Base-by-base conservation (phyloP, 2,329 filamentous ascomycete species). In the Nemania sp. region DNA sequence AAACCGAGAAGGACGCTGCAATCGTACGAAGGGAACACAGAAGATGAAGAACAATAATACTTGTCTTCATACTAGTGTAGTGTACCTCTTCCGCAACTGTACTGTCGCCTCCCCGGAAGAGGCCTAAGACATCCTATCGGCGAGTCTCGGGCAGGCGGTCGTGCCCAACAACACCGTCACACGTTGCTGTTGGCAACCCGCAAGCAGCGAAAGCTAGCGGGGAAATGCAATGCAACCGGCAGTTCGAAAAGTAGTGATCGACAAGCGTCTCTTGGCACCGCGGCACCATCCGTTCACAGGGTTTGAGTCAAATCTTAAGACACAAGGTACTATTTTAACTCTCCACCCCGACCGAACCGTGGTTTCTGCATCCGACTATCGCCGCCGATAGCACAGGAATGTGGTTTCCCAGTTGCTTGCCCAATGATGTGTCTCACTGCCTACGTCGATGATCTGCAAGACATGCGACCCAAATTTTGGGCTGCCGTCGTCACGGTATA, bases 251-350 rank as follows among this genome's bases (percentile, higher is more conserved):
- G 15, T 17, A 20, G 45, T 54, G 59, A 58, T 58, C 59, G 52
- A 35, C 54, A 54, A 50, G 59, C 34, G 54, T 9, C 18, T 46
- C 59, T 62, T 59, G 53, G 59, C 50, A 29, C 15, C 42, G 32
- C 40, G 51, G 46, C 42, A 39, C 11, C 18, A 13, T 48, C 43
- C 49, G 49, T 25, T n/a, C 15, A 12, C 17, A 42, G 53, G 13
- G 34, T 37, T 35, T 15, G 9, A 17, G 42, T 32, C 45, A 56
- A 32, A 40, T 17, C 25, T 21, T 20, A 6, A 25, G 12, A 18
- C 43, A 29, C 7, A 29, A 7, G 25, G 3, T 29, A 29, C 25
- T 29, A 29, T 29, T 29, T 29, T 29, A 29, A 29, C 4, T 29
- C 7, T 3, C 7, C 25, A 29, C 25, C 7, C 7, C 25, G 25